These are phyloP conservation scores for Isabelozyma rhagii DNA, from an alignment of 805 yeast species.

Conservation along the genomic window DNA sequence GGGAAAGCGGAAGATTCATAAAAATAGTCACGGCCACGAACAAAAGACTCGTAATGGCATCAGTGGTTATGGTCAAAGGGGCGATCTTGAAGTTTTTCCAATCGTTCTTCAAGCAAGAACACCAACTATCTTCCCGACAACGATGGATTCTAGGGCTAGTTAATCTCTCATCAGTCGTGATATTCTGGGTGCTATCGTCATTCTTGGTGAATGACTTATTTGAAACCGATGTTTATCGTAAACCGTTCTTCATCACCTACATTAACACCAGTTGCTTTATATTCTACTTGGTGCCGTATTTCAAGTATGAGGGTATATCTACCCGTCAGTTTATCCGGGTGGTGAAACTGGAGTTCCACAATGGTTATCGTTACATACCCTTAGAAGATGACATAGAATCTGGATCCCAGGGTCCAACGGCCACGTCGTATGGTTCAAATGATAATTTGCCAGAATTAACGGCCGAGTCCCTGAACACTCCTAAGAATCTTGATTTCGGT, in stretches of 20 bases:
- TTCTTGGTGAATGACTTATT: constrained; percentile 78
- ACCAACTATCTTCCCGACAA: constrained; percentile 25
- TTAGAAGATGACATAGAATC: constrained; percentile 6
- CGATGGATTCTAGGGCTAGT: constrained; percentile 78
- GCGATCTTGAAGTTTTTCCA: constrained; percentile 1
- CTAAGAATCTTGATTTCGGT: neutral
- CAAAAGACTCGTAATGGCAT: neutral
- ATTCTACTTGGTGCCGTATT: constrained; percentile 68
- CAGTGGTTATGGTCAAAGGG: neutral
- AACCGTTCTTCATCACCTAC: constrained; percentile 92
- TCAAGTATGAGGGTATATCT: constrained; percentile 24
- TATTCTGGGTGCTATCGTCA: constrained; percentile 89
- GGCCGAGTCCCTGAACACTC: neutral
- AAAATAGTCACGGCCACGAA: neutral
- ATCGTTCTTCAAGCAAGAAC: constrained; percentile 19
- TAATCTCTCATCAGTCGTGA: constrained; percentile 69
- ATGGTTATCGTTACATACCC: constrained; percentile 21
- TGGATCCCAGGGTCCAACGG: constrained; percentile 13
- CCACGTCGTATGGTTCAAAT: constrained; percentile 5
- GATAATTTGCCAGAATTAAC: neutral
- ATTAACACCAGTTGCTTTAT: constrained; percentile 83
- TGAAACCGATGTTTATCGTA: constrained; percentile 66
- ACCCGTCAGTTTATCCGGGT: constrained; percentile 17
- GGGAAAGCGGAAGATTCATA: neutral
- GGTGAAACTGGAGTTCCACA: constrained; percentile 20